Conservation (phyloP, 2,329 filamentous ascomycete species). For the Penicillium sp. region DNA sequence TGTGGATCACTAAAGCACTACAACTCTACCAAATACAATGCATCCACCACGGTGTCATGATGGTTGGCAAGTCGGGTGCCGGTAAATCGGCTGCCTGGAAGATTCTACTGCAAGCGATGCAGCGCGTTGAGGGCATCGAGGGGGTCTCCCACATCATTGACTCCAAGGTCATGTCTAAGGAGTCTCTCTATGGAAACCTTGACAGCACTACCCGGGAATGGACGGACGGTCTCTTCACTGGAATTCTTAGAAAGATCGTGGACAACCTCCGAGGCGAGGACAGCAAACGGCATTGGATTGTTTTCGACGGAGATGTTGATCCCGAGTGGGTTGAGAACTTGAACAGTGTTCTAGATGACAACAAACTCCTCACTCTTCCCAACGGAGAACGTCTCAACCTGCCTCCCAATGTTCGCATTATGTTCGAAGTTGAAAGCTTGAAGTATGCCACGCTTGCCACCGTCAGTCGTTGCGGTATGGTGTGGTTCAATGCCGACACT, state of each 20-base stretch:
- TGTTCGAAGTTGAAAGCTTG: conserved; percentile 98
- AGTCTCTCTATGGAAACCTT: conserved; percentile 90
- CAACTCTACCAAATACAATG: conserved; percentile 98
- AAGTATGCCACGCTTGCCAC: conserved; percentile 97
- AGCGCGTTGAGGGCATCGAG: conserved; percentile 85
- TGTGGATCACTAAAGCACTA: conserved; percentile 95
- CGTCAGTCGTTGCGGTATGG: conserved; percentile 99
- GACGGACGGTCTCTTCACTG: conserved; percentile 98
- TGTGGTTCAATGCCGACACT: conserved; percentile 99
- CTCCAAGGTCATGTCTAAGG: conserved; percentile 99
- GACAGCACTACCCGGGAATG: conserved; percentile 97
- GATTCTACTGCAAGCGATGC: conserved; percentile 82
- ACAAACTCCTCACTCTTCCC: conserved; percentile 92
- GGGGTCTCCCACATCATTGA: conserved; percentile 97
- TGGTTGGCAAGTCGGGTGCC: conserved; percentile 97
- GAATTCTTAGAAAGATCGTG: conserved; percentile 95
- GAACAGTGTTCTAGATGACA: conserved; percentile 99
- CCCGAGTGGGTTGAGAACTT: conserved; percentile 99
- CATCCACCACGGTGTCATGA: conserved; percentile 99
- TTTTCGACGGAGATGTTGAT: conserved; percentile 98
- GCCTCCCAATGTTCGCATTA: conserved; percentile 92
- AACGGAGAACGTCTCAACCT: conserved; percentile 97
- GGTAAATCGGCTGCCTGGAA: conserved; percentile 97
- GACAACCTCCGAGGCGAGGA: conserved; percentile 98
- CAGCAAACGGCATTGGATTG: conserved; percentile 96